Evolutionary conservation across 148 eudicot species (phyloP).

Genomic region (Vaccinium myrtillus): DNA sequence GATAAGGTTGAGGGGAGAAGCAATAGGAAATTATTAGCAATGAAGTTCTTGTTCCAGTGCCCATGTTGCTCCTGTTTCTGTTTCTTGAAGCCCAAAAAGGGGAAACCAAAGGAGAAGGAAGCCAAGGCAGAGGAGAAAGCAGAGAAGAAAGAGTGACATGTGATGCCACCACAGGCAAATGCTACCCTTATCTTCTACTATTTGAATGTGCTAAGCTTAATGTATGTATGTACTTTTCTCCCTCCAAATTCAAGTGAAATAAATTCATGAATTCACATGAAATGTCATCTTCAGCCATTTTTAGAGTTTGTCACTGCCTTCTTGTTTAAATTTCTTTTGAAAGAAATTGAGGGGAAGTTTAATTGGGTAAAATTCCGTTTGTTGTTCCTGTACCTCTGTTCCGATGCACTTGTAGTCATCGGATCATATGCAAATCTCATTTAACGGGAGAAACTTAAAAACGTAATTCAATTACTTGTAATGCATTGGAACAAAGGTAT

Average conservation of each 20-base stretch:
- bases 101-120: conserved; percentile 32
- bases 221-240: neutral
- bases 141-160: conserved; percentile 13
- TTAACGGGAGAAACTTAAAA: neutral
- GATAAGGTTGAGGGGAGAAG: neutral
- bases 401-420: neutral
- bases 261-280: neutral
- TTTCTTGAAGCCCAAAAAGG: conserved; percentile 57
- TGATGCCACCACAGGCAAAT: no score
- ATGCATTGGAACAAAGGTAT: neutral
- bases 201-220: neutral
- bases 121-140: neutral
- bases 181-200: neutral
- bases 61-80: conserved; percentile 64
- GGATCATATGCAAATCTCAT: neutral
- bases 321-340: no score
- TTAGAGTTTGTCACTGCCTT: neutral
- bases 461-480: neutral
- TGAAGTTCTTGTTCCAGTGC: conserved; percentile 66
- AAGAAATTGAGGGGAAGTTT: no score
- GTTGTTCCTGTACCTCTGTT: neutral
- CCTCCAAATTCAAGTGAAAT: neutral
- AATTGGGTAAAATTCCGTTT: neutral
- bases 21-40: neutral
- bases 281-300: neutral